Evolutionary conservation across 1,139 yeast species (phyloP).

Genomic region (Blastobotrys apis): DNA sequence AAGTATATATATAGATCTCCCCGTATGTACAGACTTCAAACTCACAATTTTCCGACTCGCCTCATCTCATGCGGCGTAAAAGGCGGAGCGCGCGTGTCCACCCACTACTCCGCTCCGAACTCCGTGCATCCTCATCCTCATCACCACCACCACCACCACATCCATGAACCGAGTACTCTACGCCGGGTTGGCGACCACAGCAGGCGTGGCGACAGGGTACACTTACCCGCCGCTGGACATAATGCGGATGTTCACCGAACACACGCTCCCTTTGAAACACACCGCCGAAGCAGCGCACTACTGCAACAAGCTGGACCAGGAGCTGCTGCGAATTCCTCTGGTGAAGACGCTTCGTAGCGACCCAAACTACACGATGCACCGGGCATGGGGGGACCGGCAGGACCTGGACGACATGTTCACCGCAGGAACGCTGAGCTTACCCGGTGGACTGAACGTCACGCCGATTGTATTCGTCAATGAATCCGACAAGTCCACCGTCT

Average conservation of each 20-base stretch:
- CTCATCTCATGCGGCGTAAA: not conserved
- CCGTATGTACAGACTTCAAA: no score
- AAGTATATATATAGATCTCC: no score
- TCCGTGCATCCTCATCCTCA: no score
- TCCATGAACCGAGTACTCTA: no score
- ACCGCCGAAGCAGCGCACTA: constrained; percentile 14
- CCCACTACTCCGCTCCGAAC: no score
- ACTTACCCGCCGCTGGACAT: constrained; percentile 13
- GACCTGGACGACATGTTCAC: constrained; percentile 33
- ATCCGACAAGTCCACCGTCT: constrained; percentile 50
- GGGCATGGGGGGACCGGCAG: constrained; percentile 55
- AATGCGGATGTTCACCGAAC: constrained; percentile 8
- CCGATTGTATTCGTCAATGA: constrained; percentile 67
- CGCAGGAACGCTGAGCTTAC: constrained; percentile 44
- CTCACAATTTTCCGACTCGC: no score
- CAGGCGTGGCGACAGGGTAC: constrained; percentile 14
- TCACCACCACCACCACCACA: no score
- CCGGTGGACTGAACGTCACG: constrained; percentile 75
- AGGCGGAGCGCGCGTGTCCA: no score
- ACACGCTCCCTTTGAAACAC: constrained; percentile 13
- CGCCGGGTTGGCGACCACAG: no score
- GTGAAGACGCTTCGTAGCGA: constrained; percentile 47
- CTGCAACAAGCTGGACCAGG: constrained; percentile 20
- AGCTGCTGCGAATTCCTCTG: constrained; percentile 50
- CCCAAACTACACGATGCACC: constrained; percentile 41